Evolutionary conservation across 768 basidiomycete genomes (phyloP), one percentile per base, ranked within the genome.

Genomic region (Leccinum subtestaceum): DNA sequence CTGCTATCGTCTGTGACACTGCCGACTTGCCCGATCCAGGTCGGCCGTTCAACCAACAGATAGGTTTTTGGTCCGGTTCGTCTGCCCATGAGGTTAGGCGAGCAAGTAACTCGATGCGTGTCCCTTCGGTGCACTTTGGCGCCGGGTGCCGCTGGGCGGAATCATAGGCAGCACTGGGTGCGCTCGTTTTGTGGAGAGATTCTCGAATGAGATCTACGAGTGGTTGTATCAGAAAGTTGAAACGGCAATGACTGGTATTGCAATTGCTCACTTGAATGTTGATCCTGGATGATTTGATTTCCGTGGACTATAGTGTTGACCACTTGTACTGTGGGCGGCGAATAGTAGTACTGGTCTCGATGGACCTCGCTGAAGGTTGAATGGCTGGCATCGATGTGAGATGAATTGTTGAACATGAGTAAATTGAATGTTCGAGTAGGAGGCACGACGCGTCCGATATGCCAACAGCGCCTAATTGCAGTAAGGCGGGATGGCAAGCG

Each of bases 1-100:
- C 65, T 12, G 73, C 69, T 1, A 75, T 60, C 0, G 73, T 72
- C 40, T 75, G 74, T 13, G 66, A 65, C 12, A 77, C 27, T 29
- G 27, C 27, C 8, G 27, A 29, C 27, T 29, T 27, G 27, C 27
- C 27, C 27, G 27, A 27, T 27, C 27, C 27, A 27, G 27, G 27
- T 27, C 27, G 27, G 27, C 27, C 27, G 27, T 27, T 27, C 27
- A 68, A 62, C 68, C 70, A 72, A 38, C 67, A 69, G 11, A 66
- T 53, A 1, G 58, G 12, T 13, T 59, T 57, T 25, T 57, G 27
- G 50, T 57, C 55, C 1, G 34, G 49, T 52, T 36, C 59, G 3
- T 66, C 62, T 25, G 53, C 34, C 67, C 67, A 66, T 5, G 61
- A 58, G 6, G 58, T 29, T 2, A 68, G 43, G 9, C 58, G 62